Evolutionary conservation across 257 asterid species (phyloP).

Genomic region (Penstemon barbatus): DNA sequence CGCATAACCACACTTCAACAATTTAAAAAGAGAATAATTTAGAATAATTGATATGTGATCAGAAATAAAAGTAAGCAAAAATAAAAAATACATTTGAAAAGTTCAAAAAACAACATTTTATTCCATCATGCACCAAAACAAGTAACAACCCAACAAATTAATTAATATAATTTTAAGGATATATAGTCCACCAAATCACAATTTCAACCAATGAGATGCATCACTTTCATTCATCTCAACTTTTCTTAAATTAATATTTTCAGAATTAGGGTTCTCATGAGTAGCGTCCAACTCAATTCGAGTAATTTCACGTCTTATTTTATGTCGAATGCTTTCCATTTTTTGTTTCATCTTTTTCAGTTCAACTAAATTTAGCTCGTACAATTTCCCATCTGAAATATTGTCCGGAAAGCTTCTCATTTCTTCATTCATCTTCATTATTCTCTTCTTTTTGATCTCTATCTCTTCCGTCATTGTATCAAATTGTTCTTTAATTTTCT

Average conservation of each 20-base stretch:
- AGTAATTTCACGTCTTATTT: neutral
- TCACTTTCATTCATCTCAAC: conserved; percentile 9
- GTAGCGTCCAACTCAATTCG: too few relatives aligned
- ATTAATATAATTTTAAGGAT: too few relatives aligned
- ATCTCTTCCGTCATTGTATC: neutral
- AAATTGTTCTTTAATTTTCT: conserved; percentile 3
- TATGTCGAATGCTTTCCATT: neutral
- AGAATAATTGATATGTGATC: too few relatives aligned
- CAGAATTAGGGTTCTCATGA: too few relatives aligned
- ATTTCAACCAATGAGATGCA: conserved; percentile 8
- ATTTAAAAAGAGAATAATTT: too few relatives aligned
- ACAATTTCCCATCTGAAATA: neutral
- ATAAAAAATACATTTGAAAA: too few relatives aligned
- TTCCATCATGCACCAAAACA: too few relatives aligned
- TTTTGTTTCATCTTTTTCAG: neutral
- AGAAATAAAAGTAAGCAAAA: too few relatives aligned
- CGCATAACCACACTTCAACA: too few relatives aligned
- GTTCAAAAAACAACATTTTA: too few relatives aligned
- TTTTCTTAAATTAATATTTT: neutral
- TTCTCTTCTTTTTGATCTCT: neutral
- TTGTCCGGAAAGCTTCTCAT: neutral
- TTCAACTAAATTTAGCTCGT: neutral
- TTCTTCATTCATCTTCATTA: neutral
- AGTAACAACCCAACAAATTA: too few relatives aligned
- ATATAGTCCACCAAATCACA: neutral